Conservation (phyloP, 2,329 filamentous ascomycete genomes). For the Phyllosticta citriasiana region DNA sequence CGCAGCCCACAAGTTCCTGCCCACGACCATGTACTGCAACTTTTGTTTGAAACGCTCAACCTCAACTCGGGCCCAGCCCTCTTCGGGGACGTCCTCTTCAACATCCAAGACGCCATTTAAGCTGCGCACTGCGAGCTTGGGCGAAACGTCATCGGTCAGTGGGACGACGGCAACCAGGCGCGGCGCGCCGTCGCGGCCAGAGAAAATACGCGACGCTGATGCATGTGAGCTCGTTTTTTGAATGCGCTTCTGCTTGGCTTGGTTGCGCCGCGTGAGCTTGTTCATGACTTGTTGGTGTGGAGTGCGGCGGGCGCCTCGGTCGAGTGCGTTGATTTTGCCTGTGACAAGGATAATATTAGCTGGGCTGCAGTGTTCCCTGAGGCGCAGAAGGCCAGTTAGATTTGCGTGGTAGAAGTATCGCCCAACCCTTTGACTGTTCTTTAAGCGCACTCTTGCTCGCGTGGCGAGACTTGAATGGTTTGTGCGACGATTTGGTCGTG, state of each 20-base stretch:
- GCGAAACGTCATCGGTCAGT: slow-evolving; percentile 63
- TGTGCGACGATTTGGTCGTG: slow-evolving; percentile 81
- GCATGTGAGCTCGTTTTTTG: slow-evolving; percentile 76
- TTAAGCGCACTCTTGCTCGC: slow-evolving; percentile 80
- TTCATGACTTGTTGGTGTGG: slow-evolving; percentile 96
- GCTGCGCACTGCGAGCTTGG: slow-evolving; percentile 53
- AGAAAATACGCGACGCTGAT: slow-evolving; percentile 69
- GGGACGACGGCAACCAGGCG: slow-evolving; percentile 83
- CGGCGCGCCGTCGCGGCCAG: slow-evolving; percentile 77
- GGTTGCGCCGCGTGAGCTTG: slow-evolving; percentile 89
- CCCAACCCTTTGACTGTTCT: slow-evolving; percentile 71
- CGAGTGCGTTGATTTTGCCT: slow-evolving; percentile 66
- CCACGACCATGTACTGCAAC: slow-evolving; percentile 70
- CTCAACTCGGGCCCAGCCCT: slow-evolving; percentile 52
- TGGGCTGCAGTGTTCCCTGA: too few species aligned
- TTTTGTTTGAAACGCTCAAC: slow-evolving; percentile 94
- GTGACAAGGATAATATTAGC: neutral
- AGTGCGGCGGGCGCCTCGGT: slow-evolving; percentile 70
- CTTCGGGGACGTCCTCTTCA: slow-evolving; percentile 51
- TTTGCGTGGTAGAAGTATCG: neutral
- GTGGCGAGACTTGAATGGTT: slow-evolving; percentile 87
- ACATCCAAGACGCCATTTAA: slow-evolving; percentile 76
- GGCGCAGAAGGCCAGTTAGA: too few species aligned
- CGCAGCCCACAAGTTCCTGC: slow-evolving; percentile 63
- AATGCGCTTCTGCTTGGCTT: slow-evolving; percentile 80